Conservation (phyloP, 768 basidiomycete species). For the Lactarius evosmus region DNA sequence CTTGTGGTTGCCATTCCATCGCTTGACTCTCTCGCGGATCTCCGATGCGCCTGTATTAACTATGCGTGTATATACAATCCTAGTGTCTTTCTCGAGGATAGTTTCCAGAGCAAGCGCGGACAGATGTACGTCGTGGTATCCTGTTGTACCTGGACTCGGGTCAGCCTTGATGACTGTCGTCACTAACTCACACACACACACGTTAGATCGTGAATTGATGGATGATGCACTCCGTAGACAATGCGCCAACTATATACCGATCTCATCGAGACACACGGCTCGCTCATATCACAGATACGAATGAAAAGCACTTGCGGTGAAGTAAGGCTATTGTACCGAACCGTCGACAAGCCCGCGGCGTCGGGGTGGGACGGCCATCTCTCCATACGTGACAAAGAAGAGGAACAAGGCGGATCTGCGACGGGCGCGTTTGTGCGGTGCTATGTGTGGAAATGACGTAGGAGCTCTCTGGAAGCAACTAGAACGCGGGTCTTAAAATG, state of each 20-base stretch:
- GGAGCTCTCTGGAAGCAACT: background rate
- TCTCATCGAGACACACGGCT: too few species aligned
- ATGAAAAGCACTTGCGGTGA: too few species aligned
- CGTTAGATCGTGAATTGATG: background rate
- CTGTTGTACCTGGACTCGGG: background rate
- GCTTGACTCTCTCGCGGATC: background rate
- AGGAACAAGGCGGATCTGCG: too few species aligned
- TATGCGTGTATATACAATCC: conserved; percentile 15
- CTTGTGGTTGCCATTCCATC: conserved; percentile 1
- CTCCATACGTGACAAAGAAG: too few species aligned
- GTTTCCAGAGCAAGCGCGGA: background rate
- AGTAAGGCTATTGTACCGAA: background rate
- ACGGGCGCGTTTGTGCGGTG: background rate
- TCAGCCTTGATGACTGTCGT: background rate
- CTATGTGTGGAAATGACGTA: too few species aligned
- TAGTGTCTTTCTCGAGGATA: background rate
- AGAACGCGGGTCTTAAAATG: background rate
- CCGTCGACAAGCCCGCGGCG: background rate
- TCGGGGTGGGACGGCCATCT: background rate
- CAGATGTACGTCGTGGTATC: background rate
- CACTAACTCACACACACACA: background rate
- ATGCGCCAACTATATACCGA: background rate
- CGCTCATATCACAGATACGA: too few species aligned
- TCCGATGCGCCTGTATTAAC: conserved; percentile 12
- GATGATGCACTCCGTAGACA: background rate